Conservation (phyloP, 371 early-diverging fungal species). For the Rhizopus microsporus region DNA sequence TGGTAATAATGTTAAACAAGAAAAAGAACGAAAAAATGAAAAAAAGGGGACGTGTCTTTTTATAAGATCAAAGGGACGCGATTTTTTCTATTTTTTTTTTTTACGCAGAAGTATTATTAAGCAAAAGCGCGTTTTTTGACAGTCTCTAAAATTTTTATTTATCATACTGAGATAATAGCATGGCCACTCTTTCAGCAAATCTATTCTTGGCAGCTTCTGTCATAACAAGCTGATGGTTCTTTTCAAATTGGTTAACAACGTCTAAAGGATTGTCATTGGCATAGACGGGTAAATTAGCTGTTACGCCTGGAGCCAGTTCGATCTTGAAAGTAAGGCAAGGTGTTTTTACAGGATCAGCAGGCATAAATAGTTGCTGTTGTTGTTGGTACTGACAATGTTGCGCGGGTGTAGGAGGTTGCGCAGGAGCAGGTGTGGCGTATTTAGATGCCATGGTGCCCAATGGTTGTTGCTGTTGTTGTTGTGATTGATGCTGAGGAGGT, state of each 20-base stretch:
- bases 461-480: slow-evolving; percentile 1
- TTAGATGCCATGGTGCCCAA: slow-evolving; percentile 22
- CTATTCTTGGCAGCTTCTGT: slow-evolving; percentile 21
- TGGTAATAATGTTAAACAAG: background rate
- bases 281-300: slow-evolving; percentile 33
- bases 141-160: slow-evolving; percentile 11
- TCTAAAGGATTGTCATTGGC: slow-evolving; percentile 27
- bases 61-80: no score
- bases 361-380: slow-evolving; percentile 1
- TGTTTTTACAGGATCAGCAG: slow-evolving; percentile 7
- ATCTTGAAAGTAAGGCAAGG: slow-evolving; percentile 38
- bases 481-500: slow-evolving; percentile 2
- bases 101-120: slow-evolving; percentile 1
- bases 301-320: slow-evolving; percentile 34
- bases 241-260: slow-evolving; percentile 34
- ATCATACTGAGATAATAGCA: slow-evolving; percentile 5
- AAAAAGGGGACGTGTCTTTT: background rate
- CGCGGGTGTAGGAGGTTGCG: slow-evolving; percentile 4
- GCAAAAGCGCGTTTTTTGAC: slow-evolving; percentile 9
- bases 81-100: background rate
- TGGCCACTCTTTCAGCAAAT: slow-evolving; percentile 29
- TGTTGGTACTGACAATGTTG: slow-evolving; percentile 8
- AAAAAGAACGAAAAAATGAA: slow-evolving; percentile 2
- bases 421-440: slow-evolving; percentile 13
- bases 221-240: slow-evolving; percentile 27